Evolutionary conservation across 768 basidiomycete species (phyloP).

Genomic region (Exidia glandulosa): DNA sequence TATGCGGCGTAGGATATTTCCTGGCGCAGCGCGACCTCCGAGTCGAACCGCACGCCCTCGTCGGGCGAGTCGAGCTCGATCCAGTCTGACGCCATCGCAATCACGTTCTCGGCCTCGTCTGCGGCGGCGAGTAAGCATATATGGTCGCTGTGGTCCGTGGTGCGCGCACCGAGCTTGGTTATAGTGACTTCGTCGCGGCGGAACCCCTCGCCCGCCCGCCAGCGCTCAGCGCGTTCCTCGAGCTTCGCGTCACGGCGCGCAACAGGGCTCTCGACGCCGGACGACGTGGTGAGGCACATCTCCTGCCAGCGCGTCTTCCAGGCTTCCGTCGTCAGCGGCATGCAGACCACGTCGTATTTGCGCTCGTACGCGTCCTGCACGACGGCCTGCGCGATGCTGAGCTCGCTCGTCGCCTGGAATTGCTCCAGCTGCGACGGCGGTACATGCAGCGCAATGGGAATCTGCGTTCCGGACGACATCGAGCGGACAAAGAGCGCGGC

Average conservation of each 20-base stretch:
- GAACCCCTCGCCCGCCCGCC: conserved; percentile 79
- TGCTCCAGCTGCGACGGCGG: conserved; percentile 10
- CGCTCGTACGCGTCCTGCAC: conserved; percentile 37
- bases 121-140: background rate
- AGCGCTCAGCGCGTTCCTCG: conserved; percentile 60
- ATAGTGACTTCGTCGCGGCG: conserved; percentile 78
- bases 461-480: background rate
- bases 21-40: conserved; percentile 88
- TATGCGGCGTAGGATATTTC: conserved; percentile 91
- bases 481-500: no score
- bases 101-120: conserved; percentile 68
- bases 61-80: conserved; percentile 86
- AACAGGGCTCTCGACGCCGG: conserved; percentile 19
- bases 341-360: conserved; percentile 64
- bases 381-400: background rate
- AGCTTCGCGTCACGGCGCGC: conserved; percentile 27
- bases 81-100: conserved; percentile 85
- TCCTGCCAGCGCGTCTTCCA: conserved; percentile 85
- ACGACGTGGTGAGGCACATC: conserved; percentile 67
- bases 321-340: conserved; percentile 79
- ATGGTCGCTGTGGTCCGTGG: no score
- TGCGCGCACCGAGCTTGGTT: conserved; percentile 34
- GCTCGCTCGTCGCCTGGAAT: background rate
- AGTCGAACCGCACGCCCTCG: conserved; percentile 91
- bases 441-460: conserved; percentile 14